These are phyloP conservation scores for Penicillium turbatum DNA, from an alignment of 495 filamentous ascomycete genomes.

Conservation along the genomic window DNA sequence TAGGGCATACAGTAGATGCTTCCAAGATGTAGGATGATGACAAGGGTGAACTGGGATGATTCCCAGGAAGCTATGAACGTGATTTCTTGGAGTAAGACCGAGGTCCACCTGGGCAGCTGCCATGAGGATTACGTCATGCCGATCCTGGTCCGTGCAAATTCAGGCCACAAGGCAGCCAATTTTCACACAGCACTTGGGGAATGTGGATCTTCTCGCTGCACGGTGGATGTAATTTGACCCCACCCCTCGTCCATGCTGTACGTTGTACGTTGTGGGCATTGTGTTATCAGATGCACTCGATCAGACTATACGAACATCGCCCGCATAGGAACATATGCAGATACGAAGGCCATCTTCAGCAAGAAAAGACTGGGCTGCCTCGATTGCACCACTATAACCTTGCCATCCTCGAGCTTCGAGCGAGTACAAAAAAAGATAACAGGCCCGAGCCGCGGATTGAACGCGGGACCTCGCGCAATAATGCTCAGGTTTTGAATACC, in stretches of 20 bases:
- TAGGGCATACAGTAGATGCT: not conserved
- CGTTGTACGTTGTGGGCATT: too few species aligned
- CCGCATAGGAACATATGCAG: too few species aligned
- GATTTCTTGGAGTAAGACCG: slow-evolving; percentile 12
- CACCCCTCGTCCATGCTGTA: too few species aligned
- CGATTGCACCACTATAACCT: too few species aligned
- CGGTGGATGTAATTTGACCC: too few species aligned
- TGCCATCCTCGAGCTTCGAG: too few species aligned
- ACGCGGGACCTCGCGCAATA: slow-evolving; percentile 38
- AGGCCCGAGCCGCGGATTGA: slow-evolving; percentile 31
- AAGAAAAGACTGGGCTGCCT: too few species aligned
- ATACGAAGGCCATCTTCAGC: too few species aligned
- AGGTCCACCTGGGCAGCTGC: slow-evolving; percentile 16
- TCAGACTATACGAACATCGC: too few species aligned
- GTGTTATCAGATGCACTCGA: too few species aligned
- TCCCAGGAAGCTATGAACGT: slow-evolving; percentile 12
- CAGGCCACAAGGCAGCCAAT: not conserved
- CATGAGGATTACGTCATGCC: slow-evolving; percentile 29
- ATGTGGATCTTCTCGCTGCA: too few species aligned
- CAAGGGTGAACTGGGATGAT: not conserved
- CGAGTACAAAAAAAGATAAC: not conserved
- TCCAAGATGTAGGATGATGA: not conserved
- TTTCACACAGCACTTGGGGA: not conserved
- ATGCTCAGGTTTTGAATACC: slow-evolving; percentile 22
- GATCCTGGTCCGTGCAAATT: slow-evolving; percentile 9